These are phyloP conservation scores for Ophiostoma australiae DNA, from an alignment of 2,329 filamentous ascomycete genomes.

Conservation along the genomic window DNA sequence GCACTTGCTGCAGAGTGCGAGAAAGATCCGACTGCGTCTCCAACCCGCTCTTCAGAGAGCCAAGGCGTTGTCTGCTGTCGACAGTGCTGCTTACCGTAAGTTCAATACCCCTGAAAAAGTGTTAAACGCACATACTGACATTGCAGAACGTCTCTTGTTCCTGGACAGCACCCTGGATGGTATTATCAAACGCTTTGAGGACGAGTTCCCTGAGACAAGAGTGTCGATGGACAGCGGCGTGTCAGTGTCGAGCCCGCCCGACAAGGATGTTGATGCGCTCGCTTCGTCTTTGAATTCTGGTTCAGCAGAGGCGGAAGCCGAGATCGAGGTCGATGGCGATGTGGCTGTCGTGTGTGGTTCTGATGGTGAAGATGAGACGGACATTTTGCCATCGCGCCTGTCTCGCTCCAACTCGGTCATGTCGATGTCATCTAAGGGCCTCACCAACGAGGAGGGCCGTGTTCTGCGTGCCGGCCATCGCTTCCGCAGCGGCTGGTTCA, in stretches of 20 bases:
- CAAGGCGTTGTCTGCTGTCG: slow-evolving; percentile 62
- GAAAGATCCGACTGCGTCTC: slow-evolving; percentile 78
- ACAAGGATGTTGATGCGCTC: slow-evolving; percentile 21
- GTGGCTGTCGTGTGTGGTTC: slow-evolving; percentile 39
- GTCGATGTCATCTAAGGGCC: slow-evolving; percentile 46
- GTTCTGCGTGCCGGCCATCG: slow-evolving; percentile 52
- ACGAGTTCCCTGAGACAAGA: slow-evolving; percentile 89
- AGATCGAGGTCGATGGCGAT: slow-evolving; percentile 16
- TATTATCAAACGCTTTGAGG: slow-evolving; percentile 93
- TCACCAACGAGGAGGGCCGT: slow-evolving; percentile 54
- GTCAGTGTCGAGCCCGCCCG: slow-evolving; percentile 29
- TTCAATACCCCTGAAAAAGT: slow-evolving; percentile 26
- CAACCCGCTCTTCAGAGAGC: slow-evolving; percentile 78
- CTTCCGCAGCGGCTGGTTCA: slow-evolving; percentile 51
- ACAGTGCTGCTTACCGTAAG: slow-evolving; percentile 68
- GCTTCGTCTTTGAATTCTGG: slow-evolving; percentile 15
- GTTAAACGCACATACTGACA: background rate
- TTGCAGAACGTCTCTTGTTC: slow-evolving; percentile 70
- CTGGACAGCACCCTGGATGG: slow-evolving; percentile 81
- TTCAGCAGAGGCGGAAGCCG: slow-evolving; percentile 14
- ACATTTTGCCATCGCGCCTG: slow-evolving; percentile 41
- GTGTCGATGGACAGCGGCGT: slow-evolving; percentile 35
- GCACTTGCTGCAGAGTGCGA: slow-evolving; percentile 76
- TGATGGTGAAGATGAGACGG: slow-evolving; percentile 48
- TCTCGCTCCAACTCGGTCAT: slow-evolving; percentile 52